These are phyloP conservation scores for Chlorella ohadii DNA, from an alignment of 139 green algal genomes.

Conservation along the genomic window DNA sequence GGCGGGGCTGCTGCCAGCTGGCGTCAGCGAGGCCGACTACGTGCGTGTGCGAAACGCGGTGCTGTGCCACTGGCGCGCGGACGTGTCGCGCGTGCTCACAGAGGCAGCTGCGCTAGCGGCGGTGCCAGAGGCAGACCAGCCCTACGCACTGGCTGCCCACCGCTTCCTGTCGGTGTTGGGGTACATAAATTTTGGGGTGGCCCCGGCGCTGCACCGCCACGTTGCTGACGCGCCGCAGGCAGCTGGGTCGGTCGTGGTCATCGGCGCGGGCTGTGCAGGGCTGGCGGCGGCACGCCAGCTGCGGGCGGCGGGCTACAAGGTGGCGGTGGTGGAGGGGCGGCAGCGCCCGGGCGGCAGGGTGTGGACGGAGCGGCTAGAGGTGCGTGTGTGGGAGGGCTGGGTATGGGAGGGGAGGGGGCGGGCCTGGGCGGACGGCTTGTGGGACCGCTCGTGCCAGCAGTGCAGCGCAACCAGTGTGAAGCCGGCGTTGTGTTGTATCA, in stretches of 20 bases:
- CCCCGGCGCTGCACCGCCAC: slow-evolving; percentile 38
- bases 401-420: no score
- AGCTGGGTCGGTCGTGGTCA: slow-evolving; percentile 78
- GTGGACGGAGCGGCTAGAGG: slow-evolving; percentile 76
- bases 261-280: slow-evolving; percentile 87
- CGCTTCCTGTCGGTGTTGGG: slow-evolving; percentile 73
- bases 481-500: no score
- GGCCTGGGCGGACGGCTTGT: no score
- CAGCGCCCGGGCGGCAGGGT: slow-evolving; percentile 85
- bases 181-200: slow-evolving; percentile 94
- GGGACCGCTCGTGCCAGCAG: no score
- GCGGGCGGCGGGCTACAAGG: slow-evolving; percentile 75
- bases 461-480: no score
- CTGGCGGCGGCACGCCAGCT: slow-evolving; percentile 91
- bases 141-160: slow-evolving; percentile 62
- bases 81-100: slow-evolving; percentile 54
- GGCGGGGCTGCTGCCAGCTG: slow-evolving; percentile 56
- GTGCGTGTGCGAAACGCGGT: slow-evolving; percentile 74
- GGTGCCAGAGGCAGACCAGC: slow-evolving; percentile 10
- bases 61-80: slow-evolving; percentile 46
- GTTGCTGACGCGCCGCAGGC: neutral
- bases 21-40: slow-evolving; percentile 47
- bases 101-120: slow-evolving; percentile 49
- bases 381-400: neutral
- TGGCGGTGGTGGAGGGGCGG: slow-evolving; percentile 87